Evolutionary conservation across 768 basidiomycete genomes (phyloP).

Genomic region (Macrolepiota albuminosa): DNA sequence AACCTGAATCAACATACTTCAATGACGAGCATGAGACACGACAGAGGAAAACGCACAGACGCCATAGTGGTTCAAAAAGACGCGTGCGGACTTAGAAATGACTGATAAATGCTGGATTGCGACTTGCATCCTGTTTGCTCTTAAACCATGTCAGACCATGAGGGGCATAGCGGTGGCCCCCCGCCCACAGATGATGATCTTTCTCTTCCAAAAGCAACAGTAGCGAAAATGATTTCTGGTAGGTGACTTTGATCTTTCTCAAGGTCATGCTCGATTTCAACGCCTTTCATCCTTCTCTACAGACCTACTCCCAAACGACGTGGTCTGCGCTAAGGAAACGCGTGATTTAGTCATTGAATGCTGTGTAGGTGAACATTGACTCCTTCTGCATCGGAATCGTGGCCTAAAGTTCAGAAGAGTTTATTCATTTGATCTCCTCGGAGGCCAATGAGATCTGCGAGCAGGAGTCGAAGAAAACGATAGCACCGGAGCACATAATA

Average conservation of each 20-base stretch:
- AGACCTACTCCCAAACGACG: conserved; percentile 89
- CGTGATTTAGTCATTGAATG: conserved; percentile 97
- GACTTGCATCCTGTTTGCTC: conserved; percentile 4
- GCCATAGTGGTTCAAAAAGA: conserved; percentile 56
- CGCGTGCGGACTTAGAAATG: conserved; percentile 33
- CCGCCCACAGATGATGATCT: conserved; percentile 86
- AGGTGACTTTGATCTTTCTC: conserved; percentile 15
- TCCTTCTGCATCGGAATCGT: conserved; percentile 4
- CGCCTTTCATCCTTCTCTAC: conserved; percentile 11
- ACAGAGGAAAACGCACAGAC: conserved; percentile 39
- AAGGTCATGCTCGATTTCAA: conserved; percentile 1
- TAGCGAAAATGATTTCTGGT: conserved; percentile 96
- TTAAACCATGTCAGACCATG: conserved; percentile 81
- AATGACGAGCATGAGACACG: neutral
- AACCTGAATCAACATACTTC: conserved; percentile 41
- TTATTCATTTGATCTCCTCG: conserved; percentile 95
- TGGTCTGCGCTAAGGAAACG: conserved; percentile 92
- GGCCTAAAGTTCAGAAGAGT: conserved; percentile 55
- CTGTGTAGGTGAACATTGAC: conserved; percentile 86
- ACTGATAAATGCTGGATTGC: neutral
- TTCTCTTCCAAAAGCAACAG: conserved; percentile 94
- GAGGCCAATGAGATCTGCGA: conserved; percentile 99
- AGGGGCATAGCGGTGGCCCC: conserved; percentile 61
- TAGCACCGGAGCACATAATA: conserved; percentile 96
- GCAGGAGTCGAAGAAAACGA: conserved; percentile 97